phyloP scores from a whole-genome alignment of 1,284 basidiomycete species.

The Ustilago vetiveriae region DNA sequence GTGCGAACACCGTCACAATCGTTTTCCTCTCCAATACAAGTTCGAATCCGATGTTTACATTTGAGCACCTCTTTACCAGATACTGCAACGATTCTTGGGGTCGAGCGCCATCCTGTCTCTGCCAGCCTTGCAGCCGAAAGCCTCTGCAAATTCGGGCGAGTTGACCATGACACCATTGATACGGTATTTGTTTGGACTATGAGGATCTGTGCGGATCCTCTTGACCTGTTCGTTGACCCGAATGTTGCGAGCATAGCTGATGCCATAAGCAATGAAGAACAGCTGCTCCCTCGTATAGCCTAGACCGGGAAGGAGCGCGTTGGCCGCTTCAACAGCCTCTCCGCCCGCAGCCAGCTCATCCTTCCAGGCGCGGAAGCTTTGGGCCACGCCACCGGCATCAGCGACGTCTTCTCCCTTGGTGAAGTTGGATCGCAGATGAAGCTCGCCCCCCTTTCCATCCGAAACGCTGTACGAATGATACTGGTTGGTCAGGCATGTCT shows the following conservation, averaged over 20 bases:
- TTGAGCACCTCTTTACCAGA: constrained; percentile 60
- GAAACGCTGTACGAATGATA: constrained; percentile 84
- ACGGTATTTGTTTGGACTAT: constrained; percentile 63
- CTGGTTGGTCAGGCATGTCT: constrained; percentile 87
- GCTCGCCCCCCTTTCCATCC: constrained; percentile 81
- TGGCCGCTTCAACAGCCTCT: constrained; percentile 51
- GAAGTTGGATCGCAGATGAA: constrained; percentile 83
- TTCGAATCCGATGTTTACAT: too few species aligned
- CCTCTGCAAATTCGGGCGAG: constrained; percentile 56
- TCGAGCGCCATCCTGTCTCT: constrained; percentile 53
- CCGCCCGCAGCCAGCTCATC: constrained; percentile 48
- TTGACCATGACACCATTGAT: constrained; percentile 60
- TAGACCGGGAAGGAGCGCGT: constrained; percentile 66
- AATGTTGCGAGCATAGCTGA: constrained; percentile 61
- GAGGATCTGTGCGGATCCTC: constrained; percentile 61
- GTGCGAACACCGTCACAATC: too few species aligned
- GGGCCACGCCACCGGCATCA: constrained; percentile 69
- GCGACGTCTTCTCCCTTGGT: constrained; percentile 77
- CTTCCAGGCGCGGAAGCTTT: constrained; percentile 68
- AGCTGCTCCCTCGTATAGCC: constrained; percentile 66
- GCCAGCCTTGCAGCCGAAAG: constrained; percentile 61
- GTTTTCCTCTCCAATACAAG: too few species aligned
- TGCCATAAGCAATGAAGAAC: constrained; percentile 66
- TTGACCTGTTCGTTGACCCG: constrained; percentile 54
- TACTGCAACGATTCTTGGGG: constrained; percentile 55